These are phyloP conservation scores for Pestalotiopsis sp. DNA, from an alignment of 2,329 filamentous ascomycete genomes.

Conservation along the genomic window DNA sequence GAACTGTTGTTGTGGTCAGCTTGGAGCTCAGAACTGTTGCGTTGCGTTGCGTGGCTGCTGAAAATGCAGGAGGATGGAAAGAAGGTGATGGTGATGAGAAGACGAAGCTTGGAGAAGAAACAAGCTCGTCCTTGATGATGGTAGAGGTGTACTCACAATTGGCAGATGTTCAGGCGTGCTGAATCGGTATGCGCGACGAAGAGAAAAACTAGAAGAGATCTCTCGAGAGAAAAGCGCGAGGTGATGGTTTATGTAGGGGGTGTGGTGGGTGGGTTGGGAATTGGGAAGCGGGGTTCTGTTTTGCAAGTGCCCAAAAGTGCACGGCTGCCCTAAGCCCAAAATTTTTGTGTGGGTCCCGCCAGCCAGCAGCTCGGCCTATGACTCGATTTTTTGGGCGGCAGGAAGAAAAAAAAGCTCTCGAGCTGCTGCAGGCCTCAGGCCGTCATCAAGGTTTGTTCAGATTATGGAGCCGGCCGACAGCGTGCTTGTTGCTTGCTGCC, in stretches of 20 bases:
- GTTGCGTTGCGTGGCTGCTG: background rate
- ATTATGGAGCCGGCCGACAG: background rate
- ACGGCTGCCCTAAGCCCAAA: slow-evolving; percentile 10
- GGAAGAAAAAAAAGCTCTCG: background rate
- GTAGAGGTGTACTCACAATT: slow-evolving; percentile 1
- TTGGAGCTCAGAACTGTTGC: background rate
- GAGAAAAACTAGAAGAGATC: slow-evolving; percentile 6
- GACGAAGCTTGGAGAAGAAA: background rate
- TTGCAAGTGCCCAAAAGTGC: slow-evolving; percentile 1
- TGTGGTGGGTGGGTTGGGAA: background rate
- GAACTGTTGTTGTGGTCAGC: slow-evolving; percentile 10
- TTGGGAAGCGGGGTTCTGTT: slow-evolving; percentile 8
- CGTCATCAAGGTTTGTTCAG: background rate
- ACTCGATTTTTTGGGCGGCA: slow-evolving; percentile 1
- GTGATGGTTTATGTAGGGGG: slow-evolving; percentile 9
- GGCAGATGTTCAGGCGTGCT: slow-evolving; percentile 10
- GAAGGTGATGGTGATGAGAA: background rate
- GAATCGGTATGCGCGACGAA: slow-evolving; percentile 9
- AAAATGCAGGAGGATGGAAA: background rate
- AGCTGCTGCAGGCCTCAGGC: background rate
- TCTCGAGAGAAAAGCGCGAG: slow-evolving; percentile 7
- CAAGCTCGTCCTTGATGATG: background rate
- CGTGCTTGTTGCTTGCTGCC: background rate
- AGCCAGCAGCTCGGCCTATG: background rate
- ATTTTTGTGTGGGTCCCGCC: slow-evolving; percentile 10